A percentile compares a stretch with the other conserved stretches of the same genome.
Conservation (phyloP, 2,329 filamentous ascomycete genomes). For the Stylonectria norvegica region DNA sequence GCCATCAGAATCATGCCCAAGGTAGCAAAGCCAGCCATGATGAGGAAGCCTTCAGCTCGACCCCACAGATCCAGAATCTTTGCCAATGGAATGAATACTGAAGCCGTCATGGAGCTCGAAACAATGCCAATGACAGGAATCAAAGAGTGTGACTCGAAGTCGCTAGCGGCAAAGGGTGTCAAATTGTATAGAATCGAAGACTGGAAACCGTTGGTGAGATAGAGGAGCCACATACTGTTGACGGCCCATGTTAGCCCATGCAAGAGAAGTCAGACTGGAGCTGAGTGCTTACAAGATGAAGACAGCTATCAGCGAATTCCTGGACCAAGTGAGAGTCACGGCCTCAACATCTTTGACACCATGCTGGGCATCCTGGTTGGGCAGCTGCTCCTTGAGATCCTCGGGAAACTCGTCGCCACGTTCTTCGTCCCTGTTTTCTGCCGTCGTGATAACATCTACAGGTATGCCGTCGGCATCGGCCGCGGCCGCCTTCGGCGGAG, state of each 20-base stretch:
- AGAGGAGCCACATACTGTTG: slow-evolving; percentile 44
- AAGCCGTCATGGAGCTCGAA: slow-evolving; percentile 51
- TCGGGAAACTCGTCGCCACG: slow-evolving; percentile 12
- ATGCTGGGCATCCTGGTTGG: slow-evolving; percentile 28
- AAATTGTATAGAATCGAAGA: slow-evolving; percentile 41
- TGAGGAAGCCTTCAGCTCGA: slow-evolving; percentile 55
- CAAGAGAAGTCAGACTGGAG: neutral
- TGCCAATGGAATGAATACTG: slow-evolving; percentile 59
- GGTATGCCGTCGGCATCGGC: slow-evolving; percentile 13
- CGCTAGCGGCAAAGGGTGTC: slow-evolving; percentile 47
- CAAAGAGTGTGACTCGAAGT: slow-evolving; percentile 51
- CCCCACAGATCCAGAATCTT: slow-evolving; percentile 64
- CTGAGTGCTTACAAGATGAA: slow-evolving; percentile 33
- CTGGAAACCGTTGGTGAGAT: slow-evolving; percentile 50
- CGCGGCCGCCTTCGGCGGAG: slow-evolving; percentile 10
- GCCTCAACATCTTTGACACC: slow-evolving; percentile 42
- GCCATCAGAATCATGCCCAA: slow-evolving; percentile 60
- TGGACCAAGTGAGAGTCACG: slow-evolving; percentile 40
- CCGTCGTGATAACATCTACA: neutral
- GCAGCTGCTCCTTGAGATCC: slow-evolving; percentile 12
- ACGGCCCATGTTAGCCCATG: slow-evolving; percentile 2
- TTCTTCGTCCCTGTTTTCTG: slow-evolving; percentile 14
- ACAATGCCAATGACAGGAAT: slow-evolving; percentile 53
- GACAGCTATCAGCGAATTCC: slow-evolving; percentile 30
- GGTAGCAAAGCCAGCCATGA: slow-evolving; percentile 50